Evolutionary conservation across 139 green algal species (phyloP), one percentile per base, ranked within the genome.

Genomic region (Trebouxia sp.): DNA sequence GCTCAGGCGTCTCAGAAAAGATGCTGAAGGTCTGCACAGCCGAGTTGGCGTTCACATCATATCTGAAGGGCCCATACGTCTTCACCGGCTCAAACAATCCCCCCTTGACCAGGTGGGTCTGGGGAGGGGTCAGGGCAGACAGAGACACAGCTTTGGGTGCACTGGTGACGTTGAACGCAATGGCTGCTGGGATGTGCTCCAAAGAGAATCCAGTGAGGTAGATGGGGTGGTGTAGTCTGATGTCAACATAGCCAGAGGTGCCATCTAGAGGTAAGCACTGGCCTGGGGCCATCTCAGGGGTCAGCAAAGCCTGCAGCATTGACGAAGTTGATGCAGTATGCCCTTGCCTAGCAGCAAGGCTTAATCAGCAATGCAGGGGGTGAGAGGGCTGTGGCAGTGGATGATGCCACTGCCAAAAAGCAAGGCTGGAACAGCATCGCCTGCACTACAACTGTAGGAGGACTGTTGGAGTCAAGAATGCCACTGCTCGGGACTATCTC

Each of bases 201-300:
- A 85, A 76, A 7, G 85, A 83, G 78, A 88, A 30, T 9, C 82
- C 82, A 1, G 65, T 77, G 8, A 83, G 82, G 50, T 38, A 10
- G 50, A 88, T 83, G 38, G 48, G 41, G 22, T 24, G 30, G 4
- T 69, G 35, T 78, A 88, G 79, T 17, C 47, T 75, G 42, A 88
- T 78, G 76, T 87, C 82, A 37, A 88, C 78, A 39, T 82, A 65
- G 53, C 82, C 85, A 12, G 22, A 28, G n/a, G 12, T 43, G 42
- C 85, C 82, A 39, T 81, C 55, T 24, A 88, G 85, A 1, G 85
- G 65, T 62, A 88, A 56, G 79, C 85, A 88, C 32, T 76, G 35
- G 6, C 85, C 85, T 10, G 82, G 79, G 15, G 75, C 56, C 5
- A 62, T 50, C 15, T 42, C 47, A 3, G 82, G 82, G 0, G 65